phyloP scores from a whole-genome alignment of 371 early-diverging fungal species.

The Rhizopus delemar region DNA sequence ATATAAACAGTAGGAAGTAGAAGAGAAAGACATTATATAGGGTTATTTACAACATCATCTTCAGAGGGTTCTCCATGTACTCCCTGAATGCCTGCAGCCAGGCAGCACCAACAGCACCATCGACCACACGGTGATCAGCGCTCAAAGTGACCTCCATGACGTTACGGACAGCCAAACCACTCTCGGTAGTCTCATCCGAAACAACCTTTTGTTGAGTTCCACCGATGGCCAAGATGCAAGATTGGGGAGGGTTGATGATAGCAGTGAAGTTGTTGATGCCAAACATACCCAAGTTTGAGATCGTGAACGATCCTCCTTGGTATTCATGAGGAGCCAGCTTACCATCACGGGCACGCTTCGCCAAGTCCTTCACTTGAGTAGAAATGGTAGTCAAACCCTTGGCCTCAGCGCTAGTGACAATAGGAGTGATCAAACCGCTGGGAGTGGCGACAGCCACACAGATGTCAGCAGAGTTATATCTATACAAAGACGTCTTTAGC shows the following conservation, averaged over 20 bases:
- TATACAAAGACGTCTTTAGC: conserved; percentile 18
- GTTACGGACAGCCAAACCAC: conserved; percentile 65
- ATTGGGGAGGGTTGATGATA: conserved; percentile 97
- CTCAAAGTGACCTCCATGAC: conserved; percentile 90
- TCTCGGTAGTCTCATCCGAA: conserved; percentile 63
- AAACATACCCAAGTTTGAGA: conserved; percentile 98
- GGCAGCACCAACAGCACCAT: conserved; percentile 93
- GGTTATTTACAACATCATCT: conserved; percentile 82
- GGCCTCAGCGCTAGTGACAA: conserved; percentile 80
- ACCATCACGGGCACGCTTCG: conserved; percentile 82
- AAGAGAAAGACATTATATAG: not conserved
- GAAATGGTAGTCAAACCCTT: conserved; percentile 90
- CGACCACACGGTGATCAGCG: conserved; percentile 96
- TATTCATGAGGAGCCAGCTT: conserved; percentile 95
- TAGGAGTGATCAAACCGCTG: conserved; percentile 95
- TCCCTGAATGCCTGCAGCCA: conserved; percentile 91
- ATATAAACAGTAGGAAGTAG: not conserved
- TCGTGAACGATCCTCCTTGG: conserved; percentile 95
- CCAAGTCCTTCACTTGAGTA: conserved; percentile 82
- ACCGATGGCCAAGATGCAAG: conserved; percentile 94
- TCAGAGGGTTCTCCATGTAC: conserved; percentile 95
- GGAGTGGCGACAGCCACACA: conserved; percentile 95
- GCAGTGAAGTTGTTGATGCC: conserved; percentile 94
- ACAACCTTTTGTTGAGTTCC: conserved; percentile 82
- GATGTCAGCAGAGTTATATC: conserved; percentile 90